Base-by-base conservation (phyloP, 2,329 filamentous ascomycete genomes). In the Hypoxylon sp. region DNA sequence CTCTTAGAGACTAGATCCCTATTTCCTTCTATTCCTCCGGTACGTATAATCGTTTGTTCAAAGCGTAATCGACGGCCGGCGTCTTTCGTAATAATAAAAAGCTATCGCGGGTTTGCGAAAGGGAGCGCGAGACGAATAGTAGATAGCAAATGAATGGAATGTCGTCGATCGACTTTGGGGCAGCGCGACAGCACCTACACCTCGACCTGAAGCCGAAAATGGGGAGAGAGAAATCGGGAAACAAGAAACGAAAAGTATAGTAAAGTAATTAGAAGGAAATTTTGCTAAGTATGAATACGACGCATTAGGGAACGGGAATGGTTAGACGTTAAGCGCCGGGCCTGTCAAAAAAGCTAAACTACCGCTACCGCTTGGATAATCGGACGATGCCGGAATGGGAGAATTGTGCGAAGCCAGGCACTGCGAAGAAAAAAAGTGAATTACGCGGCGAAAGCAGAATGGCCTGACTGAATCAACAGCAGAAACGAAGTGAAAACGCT, bases 41-140 rank as follows among this genome's bases (percentile, higher is more conserved):
- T 55, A 55, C 52, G 48, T 68, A 36, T 67, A 73, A 68, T 68
- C 63, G 69, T 52, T 52, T 14, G 38, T 65, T 56, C 28, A 56
- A 57, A 63, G 49, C 41, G 55, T 48, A 63, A 65, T 60, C 64
- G 80, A 81, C 80, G 80, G 65, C 80, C 80, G 76, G 80, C 80
- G 80, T 81, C 80, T 72, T 73, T 61, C 62, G 62, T 63, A 62
- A 53, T 21, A 65, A 19, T 41, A 59, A 49, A 49, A 49, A 34
- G 51, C 53, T 59, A 48, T 60, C 41, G 59, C 63, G 66, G 69
- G 52, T 72, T 19, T 61, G 60, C 61, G 52, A 70, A 70, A 57
- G 50, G 63, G 53, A 63, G 23, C 61, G 50, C 48, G 55, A 70
- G 72, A 43, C 32, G 69, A 75, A 74, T 60, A 73, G 65, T 32